Base-by-base conservation (phyloP, 2,329 filamentous ascomycete species). In the Fusarium veterinarium region DNA sequence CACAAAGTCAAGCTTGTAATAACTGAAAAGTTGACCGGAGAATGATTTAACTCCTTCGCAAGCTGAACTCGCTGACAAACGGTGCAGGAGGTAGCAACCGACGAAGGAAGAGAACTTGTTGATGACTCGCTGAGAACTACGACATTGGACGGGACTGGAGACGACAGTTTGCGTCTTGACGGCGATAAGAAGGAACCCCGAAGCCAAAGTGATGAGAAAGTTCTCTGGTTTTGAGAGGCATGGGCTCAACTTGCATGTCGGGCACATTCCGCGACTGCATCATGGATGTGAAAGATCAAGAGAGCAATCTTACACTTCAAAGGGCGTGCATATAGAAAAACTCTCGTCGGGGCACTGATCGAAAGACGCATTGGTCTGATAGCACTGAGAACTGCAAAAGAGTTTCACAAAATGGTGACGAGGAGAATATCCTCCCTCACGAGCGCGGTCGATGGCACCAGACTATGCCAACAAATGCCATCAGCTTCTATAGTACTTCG, bases 321-420 rank as follows among this genome's bases (percentile, higher is more conserved):
- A 14, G 6, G 33, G 10, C 28, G 28, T 28, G 1, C n/a, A 28
- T 8, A 13, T 11, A 11, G 6, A 19, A 19, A 19, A 33, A 35
- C 14, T 19, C 8, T 16, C 5, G 2, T 14, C 17, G 2, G 17
- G 13, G 0, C 3, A 23, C 14, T 7, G 13, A 8, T 28, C 13
- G 3, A 14, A 8, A 2, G 8, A 35, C 11, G 16, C 17, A 14
- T 8, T 1, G 2, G 16, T 51, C n/a, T 12, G 48, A 11, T 6
- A 52, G 17, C 5, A 3, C 11, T 0, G 6, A 25, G 8, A 10
- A 19, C 35, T 2, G 6, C 23, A 16, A 6, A 16, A 3, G 11
- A 51, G 13, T 9, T 25, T 38, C 4, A 1, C 2, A 7, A 52
- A 28, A 5, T 1, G 9, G 17, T 4, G 14, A 28, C 2, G 4